Evolutionary conservation across 169 alveolate genomes (phyloP).

Genomic region (Babesia microti): DNA sequence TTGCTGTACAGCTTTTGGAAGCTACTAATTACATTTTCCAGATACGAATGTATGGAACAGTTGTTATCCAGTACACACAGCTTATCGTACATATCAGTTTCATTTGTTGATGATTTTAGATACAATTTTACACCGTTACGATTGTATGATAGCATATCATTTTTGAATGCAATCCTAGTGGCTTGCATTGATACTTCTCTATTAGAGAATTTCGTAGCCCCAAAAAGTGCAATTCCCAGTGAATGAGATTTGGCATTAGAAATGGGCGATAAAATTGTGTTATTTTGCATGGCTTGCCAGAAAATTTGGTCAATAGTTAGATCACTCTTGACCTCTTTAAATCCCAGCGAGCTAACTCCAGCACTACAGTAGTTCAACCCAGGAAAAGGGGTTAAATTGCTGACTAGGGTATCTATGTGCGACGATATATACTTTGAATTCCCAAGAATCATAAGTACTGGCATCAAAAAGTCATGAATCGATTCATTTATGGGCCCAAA

Average conservation of each 20-base stretch:
- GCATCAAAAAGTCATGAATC: slow-evolving; percentile 6
- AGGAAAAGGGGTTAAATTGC: slow-evolving; percentile 18
- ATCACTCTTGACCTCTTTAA: background rate
- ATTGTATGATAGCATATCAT: slow-evolving; percentile 27
- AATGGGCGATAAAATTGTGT: slow-evolving; percentile 19
- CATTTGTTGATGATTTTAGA: background rate
- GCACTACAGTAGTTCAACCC: slow-evolving; percentile 19
- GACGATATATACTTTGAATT: slow-evolving; percentile 2
- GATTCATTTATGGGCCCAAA: slow-evolving; percentile 8
- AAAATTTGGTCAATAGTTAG: slow-evolving; percentile 7
- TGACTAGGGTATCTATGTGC: slow-evolving; percentile 7
- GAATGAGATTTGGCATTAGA: slow-evolving; percentile 2
- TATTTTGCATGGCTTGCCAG: slow-evolving; percentile 4
- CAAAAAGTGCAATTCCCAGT: slow-evolving; percentile 20
- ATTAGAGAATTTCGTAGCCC: slow-evolving; percentile 3
- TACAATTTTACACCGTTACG: slow-evolving; percentile 16
- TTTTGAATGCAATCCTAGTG: slow-evolving; percentile 10
- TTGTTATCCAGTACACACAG: slow-evolving; percentile 12
- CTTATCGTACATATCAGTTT: slow-evolving; percentile 10
- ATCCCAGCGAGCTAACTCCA: slow-evolving; percentile 6
- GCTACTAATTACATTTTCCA: slow-evolving; percentile 8
- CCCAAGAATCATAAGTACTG: slow-evolving; percentile 6
- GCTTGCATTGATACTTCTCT: slow-evolving; percentile 2
- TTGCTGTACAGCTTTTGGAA: slow-evolving; percentile 17
- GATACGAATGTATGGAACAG: slow-evolving; percentile 12